A percentile compares a stretch with the other conserved stretches of the same genome.
Conservation (phyloP, 2,329 filamentous ascomycete species). For the Penicillium brevicompactum region DNA sequence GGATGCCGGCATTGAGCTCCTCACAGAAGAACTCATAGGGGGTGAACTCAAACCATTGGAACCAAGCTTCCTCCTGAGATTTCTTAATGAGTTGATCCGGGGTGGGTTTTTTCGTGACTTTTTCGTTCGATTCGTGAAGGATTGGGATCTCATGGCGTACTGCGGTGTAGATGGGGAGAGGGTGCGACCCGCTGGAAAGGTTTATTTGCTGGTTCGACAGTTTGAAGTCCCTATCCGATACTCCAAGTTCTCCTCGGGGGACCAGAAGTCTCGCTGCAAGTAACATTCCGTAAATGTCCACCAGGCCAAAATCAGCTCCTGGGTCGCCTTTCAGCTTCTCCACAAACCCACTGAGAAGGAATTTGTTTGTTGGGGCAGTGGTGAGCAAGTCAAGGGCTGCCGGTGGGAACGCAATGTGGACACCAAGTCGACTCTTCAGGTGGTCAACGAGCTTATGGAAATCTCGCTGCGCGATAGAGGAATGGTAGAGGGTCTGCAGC, state of each 20-base stretch:
- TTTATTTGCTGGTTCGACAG: slow-evolving; percentile 82
- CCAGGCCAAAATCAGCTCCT: slow-evolving; percentile 79
- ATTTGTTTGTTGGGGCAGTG: slow-evolving; percentile 91
- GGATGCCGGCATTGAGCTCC: slow-evolving; percentile 87
- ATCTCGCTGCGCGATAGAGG: slow-evolving; percentile 70
- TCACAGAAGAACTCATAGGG: slow-evolving; percentile 96
- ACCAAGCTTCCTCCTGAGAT: slow-evolving; percentile 73
- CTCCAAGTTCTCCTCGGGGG: slow-evolving; percentile 77
- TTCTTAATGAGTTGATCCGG: slow-evolving; percentile 47
- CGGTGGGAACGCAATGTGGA: slow-evolving; percentile 92
- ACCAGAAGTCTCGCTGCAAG: slow-evolving; percentile 83
- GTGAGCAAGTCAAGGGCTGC: slow-evolving; percentile 77
- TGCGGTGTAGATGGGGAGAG: slow-evolving; percentile 91
- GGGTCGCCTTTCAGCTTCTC: slow-evolving; percentile 88
- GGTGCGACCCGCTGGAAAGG: slow-evolving; percentile 75
- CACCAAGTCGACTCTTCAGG: slow-evolving; percentile 77
- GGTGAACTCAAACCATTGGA: slow-evolving; percentile 96
- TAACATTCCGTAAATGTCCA: slow-evolving; percentile 88
- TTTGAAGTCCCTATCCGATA: slow-evolving; percentile 81
- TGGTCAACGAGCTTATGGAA: slow-evolving; percentile 76
- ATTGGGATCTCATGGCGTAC: slow-evolving; percentile 93
- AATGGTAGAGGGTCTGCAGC: slow-evolving; percentile 86
- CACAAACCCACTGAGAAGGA: slow-evolving; percentile 81
- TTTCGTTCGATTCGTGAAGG: slow-evolving; percentile 42
- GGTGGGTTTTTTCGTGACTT: slow-evolving; percentile 27